phyloP scores from a whole-genome alignment of 2,329 filamentous ascomycete species.

The Amphichorda felina region DNA sequence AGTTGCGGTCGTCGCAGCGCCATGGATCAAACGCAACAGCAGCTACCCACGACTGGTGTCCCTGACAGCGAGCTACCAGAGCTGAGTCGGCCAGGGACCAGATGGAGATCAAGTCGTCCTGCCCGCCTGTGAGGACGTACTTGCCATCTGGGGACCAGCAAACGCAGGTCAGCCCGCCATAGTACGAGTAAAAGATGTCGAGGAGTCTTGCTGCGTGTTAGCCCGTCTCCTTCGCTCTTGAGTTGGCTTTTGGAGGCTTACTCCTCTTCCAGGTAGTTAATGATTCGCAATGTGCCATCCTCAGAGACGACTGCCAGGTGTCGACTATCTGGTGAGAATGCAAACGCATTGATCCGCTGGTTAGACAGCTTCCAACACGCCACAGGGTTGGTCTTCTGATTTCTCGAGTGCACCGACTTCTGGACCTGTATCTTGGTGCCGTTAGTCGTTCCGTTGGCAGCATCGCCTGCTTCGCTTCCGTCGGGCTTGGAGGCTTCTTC shows the following conservation, averaged over 20 bases:
- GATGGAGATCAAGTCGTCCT: conserved; percentile 92
- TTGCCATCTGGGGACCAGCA: conserved; percentile 97
- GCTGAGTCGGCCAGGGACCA: conserved; percentile 80
- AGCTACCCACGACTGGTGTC: conserved; percentile 92
- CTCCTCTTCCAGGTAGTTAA: conserved; percentile 88
- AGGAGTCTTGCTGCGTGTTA: conserved; percentile 49
- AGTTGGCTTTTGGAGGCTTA: conserved; percentile 28
- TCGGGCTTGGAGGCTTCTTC: conserved; percentile 56
- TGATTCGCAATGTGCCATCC: conserved; percentile 77
- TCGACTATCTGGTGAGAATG: conserved; percentile 80
- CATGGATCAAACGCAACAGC: conserved; percentile 91
- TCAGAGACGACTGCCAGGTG: conserved; percentile 87
- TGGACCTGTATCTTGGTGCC: conserved; percentile 54
- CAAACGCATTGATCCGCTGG: conserved; percentile 79
- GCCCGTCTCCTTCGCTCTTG: background rate
- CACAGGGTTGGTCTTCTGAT: conserved; percentile 87
- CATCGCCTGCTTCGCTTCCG: conserved; percentile 30
- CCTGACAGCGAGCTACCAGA: conserved; percentile 84
- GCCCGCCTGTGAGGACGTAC: conserved; percentile 88
- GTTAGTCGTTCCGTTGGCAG: conserved; percentile 17
- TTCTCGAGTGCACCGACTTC: conserved; percentile 88
- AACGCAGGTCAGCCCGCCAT: conserved; percentile 83
- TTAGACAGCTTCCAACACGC: conserved; percentile 88
- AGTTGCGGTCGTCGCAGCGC: conserved; percentile 91
- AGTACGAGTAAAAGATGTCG: conserved; percentile 82